Base-by-base conservation (phyloP, 305 asterid species). In the Fraxinus xanthoxyloides region DNA sequence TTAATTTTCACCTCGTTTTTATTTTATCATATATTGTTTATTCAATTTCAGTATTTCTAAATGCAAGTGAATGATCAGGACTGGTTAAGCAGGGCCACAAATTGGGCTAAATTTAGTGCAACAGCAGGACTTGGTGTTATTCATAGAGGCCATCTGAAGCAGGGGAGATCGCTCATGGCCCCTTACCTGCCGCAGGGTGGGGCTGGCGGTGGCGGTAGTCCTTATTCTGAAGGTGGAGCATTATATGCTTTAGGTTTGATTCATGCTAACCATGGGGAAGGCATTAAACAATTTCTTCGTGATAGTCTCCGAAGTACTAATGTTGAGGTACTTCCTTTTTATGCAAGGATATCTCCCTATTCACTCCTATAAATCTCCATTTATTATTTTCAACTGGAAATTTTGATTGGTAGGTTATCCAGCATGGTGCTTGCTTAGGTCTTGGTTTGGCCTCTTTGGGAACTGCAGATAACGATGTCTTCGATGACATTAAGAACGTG, bases 341-440 rank as follows among this genome's bases (percentile, higher is more conserved):
- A 76, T 54, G 74, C 72, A 54, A 79, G 32, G 21, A 5, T 67
- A 32, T 48, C 40, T 8, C 72, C 67, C 24, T 79, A 23, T 61
- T 24, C 77, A 28, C 21, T 65, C 61, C 32, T 24, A 31, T 65
- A 1, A 75, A 73, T 79, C 32, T 30, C 38, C 46, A 65, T 75
- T 76, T 46, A 3, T 77, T 6, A 56, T 56, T 31, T 48, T 46
- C 59, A 63, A 63, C 67, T 70, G 61, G 75, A 69, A 48, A 24
- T 73, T 19, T 70, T 72, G 48, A 34, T 78, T 80, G 72, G 46
- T 84, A 95, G 99, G 98, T 96, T 84, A 93, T 97, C 86, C 99
- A 97, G 90, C 98, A 97, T 46, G 99, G 99, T 86, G 99, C 98
- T 77, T 97, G 99, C 88, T 92, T 97, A 28, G 99, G 99, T 82